A percentile compares a stretch with the other conserved stretches of the same genome.
Conservation (phyloP, 148 eudicot species). For the Cornus kousa region DNA sequence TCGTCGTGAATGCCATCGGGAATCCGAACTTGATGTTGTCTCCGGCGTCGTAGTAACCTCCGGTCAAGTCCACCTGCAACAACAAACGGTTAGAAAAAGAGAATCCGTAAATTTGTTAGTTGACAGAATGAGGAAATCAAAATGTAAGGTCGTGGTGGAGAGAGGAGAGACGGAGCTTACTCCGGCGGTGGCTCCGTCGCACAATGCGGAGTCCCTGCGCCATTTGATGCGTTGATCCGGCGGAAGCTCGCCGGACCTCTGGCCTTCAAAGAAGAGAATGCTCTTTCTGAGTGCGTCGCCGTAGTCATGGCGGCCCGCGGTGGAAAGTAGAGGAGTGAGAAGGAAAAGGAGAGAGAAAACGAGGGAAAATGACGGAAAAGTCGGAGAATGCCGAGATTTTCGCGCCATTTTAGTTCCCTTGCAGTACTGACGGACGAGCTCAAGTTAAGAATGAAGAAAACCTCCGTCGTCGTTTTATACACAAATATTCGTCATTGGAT, state of each 20-base stretch:
- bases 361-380: constrained; percentile 16
- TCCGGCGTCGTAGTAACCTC: constrained; percentile 98
- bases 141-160: neutral
- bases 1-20: constrained; percentile 92
- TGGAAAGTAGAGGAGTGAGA: neutral
- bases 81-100: neutral
- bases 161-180: constrained; percentile 28
- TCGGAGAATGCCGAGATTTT: constrained; percentile 24
- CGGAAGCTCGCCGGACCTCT: constrained; percentile 84
- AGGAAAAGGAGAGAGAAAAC: neutral
- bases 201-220: constrained; percentile 88
- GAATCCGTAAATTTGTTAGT: neutral
- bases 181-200: constrained; percentile 72
- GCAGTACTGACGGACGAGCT: neutral
- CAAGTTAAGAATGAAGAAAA: constrained; percentile 7
- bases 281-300: constrained; percentile 73
- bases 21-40: constrained; percentile 94
- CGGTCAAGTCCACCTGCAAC: constrained; percentile 67
- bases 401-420: constrained; percentile 36
- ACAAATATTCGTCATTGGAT: constrained; percentile 37
- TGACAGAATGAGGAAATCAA: neutral
- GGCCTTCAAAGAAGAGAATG: constrained; percentile 95
- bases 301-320: constrained; percentile 51
- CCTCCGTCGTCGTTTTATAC: constrained; percentile 9
- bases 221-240: constrained; percentile 83